phyloP scores from a whole-genome alignment of 768 basidiomycete genomes.

The Trametes cingulata region DNA sequence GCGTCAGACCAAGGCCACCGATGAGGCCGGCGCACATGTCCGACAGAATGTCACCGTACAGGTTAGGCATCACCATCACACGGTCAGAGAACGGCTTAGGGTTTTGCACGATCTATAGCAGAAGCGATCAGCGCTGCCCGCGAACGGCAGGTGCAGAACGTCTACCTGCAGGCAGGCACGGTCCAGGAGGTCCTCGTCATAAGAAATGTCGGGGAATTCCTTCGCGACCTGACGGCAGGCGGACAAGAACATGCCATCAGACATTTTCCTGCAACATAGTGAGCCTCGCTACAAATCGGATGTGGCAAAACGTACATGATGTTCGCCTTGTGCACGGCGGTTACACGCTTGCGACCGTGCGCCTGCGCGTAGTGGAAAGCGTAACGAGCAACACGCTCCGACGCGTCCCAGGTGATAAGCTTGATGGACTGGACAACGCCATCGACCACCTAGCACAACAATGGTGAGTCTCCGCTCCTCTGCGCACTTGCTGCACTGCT shows the following conservation, averaged over 20 bases:
- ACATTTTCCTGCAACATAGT: slow-evolving; percentile 85
- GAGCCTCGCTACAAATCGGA: not conserved
- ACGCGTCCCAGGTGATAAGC: slow-evolving; percentile 98
- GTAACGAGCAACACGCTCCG: slow-evolving; percentile 96
- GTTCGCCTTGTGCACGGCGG: slow-evolving; percentile 99
- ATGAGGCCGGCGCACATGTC: slow-evolving; percentile 99
- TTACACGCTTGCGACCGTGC: slow-evolving; percentile 86
- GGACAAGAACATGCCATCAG: slow-evolving; percentile 98
- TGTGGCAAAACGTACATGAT: slow-evolving; percentile 73
- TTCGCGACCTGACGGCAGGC: slow-evolving; percentile 96
- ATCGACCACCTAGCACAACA: slow-evolving; percentile 71
- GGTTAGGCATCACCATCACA: slow-evolving; percentile 99
- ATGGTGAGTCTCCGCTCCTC: not conserved
- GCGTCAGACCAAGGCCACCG: slow-evolving; percentile 96
- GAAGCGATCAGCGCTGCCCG: slow-evolving; percentile 5
- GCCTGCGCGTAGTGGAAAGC: slow-evolving; percentile 97
- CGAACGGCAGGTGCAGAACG: slow-evolving; percentile 1
- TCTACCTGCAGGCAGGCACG: slow-evolving; percentile 89
- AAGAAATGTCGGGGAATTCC: slow-evolving; percentile 89
- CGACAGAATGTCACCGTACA: slow-evolving; percentile 96
- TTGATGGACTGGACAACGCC: slow-evolving; percentile 99
- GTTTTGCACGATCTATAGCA: slow-evolving; percentile 79
- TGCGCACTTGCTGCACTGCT: not conserved
- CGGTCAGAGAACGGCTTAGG: slow-evolving; percentile 91
- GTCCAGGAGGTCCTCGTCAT: slow-evolving; percentile 97